A percentile compares a stretch with the other conserved stretches of the same genome.
Conservation (phyloP, 2,329 filamentous ascomycete species). For the Aspergillus cejpii region DNA sequence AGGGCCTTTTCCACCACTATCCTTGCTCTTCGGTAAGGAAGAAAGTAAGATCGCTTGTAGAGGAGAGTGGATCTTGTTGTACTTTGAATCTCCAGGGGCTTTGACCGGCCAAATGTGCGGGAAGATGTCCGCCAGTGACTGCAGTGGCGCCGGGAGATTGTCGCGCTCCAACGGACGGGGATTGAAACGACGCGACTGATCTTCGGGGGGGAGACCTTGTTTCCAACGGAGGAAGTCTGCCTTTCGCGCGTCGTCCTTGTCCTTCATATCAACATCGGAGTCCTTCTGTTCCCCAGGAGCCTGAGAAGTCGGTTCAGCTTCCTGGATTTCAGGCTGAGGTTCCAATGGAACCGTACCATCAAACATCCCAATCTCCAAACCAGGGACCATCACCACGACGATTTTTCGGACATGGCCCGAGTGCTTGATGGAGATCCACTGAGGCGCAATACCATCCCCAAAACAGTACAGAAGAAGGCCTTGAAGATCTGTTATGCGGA, state of each 20-base stretch:
- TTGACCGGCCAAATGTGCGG: conserved; percentile 82
- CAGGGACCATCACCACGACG: conserved; percentile 85
- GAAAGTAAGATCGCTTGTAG: conserved; percentile 75
- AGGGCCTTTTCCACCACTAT: conserved; percentile 56
- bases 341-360: conserved; percentile 49
- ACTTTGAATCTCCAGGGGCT: conserved; percentile 77
- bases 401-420: conserved; percentile 60
- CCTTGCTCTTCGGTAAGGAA: conserved; percentile 61
- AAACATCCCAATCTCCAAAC: conserved; percentile 86
- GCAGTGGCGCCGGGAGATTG: conserved; percentile 46
- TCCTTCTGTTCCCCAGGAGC: conserved; percentile 1
- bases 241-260: conserved; percentile 18
- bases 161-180: conserved; percentile 28
- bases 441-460: conserved; percentile 55
- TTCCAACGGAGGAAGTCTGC: conserved; percentile 38
- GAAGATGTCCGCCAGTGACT: conserved; percentile 74
- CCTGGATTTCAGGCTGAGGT: conserved; percentile 15
- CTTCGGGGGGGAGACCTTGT: conserved; percentile 31
- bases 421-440: conserved; percentile 57
- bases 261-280: conserved; percentile 10
- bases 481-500: conserved; percentile 55
- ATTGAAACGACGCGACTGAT: conserved; percentile 30
- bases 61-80: conserved; percentile 77
- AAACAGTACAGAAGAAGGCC: conserved; percentile 54
- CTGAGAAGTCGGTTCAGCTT: not conserved